phyloP scores from a whole-genome alignment of 106 monocot species.

The Dendrobium chrysotoxum region DNA sequence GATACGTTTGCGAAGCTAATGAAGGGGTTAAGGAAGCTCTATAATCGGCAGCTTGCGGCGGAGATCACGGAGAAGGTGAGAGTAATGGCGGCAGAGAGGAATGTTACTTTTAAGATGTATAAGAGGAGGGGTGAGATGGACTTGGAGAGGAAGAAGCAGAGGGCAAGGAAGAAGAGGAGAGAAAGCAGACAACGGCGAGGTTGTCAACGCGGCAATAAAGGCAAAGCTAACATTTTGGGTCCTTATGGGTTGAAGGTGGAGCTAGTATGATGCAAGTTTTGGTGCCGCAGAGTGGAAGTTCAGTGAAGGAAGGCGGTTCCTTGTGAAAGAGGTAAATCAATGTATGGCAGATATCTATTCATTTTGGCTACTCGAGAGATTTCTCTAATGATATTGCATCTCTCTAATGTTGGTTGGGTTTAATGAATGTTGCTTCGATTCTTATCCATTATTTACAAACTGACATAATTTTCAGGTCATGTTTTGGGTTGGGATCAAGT shows the following conservation, averaged over 20 bases:
- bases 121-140: slow-evolving; percentile 79
- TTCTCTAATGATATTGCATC: too few species aligned
- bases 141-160: slow-evolving; percentile 51
- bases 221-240: slow-evolving; percentile 3
- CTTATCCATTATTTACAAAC: neutral
- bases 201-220: neutral
- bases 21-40: slow-evolving; percentile 89
- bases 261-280: neutral
- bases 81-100: slow-evolving; percentile 82
- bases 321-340: neutral
- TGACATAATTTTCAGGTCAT: neutral
- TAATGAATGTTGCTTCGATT: too few species aligned
- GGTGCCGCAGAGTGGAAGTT: neutral
- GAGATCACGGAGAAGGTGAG: slow-evolving; percentile 93
- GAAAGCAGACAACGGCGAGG: neutral
- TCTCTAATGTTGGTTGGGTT: neutral
- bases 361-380: neutral
- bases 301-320: too few species aligned
- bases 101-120: slow-evolving; percentile 82
- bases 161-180: slow-evolving; percentile 21
- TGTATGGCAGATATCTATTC: neutral
- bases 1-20: slow-evolving; percentile 94
- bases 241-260: neutral
- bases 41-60: slow-evolving; percentile 69
- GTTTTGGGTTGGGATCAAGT: neutral